Conservation (phyloP, 768 basidiomycete species). For the Boletus reticuloceps region DNA sequence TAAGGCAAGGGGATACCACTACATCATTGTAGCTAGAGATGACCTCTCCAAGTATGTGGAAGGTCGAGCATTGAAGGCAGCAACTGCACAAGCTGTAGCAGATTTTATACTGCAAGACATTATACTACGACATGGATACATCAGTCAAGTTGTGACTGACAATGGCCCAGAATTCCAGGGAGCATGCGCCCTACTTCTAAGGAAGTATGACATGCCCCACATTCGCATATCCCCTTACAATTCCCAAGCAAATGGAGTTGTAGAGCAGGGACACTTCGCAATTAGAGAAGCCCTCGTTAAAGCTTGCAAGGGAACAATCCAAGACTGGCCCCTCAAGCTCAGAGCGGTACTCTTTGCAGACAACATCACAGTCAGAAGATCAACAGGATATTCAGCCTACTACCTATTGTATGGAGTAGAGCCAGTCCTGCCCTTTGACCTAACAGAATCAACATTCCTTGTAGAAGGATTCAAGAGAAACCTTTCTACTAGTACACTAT, state of each 20-base stretch:
- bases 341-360: too few relatives aligned
- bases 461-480: too few relatives aligned
- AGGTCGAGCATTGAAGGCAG: background rate
- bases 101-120: background rate
- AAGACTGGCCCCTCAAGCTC: too few relatives aligned
- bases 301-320: background rate
- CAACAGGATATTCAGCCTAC: too few relatives aligned
- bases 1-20: background rate
- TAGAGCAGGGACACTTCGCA: background rate
- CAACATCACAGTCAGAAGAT: too few relatives aligned
- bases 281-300: background rate
- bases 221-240: background rate
- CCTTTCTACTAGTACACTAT: too few relatives aligned
- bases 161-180: background rate
- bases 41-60: background rate
- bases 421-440: too few relatives aligned
- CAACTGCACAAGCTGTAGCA: background rate
- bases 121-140: background rate
- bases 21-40: background rate
- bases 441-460: too few relatives aligned
- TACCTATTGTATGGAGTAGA: too few relatives aligned
- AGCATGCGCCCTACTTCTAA: background rate
- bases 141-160: background rate
- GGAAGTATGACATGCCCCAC: background rate
- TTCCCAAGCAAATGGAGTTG: too few relatives aligned